Evolutionary conservation across 2,329 filamentous ascomycete species (phyloP).

Genomic region (Chaetomium strumarium): DNA sequence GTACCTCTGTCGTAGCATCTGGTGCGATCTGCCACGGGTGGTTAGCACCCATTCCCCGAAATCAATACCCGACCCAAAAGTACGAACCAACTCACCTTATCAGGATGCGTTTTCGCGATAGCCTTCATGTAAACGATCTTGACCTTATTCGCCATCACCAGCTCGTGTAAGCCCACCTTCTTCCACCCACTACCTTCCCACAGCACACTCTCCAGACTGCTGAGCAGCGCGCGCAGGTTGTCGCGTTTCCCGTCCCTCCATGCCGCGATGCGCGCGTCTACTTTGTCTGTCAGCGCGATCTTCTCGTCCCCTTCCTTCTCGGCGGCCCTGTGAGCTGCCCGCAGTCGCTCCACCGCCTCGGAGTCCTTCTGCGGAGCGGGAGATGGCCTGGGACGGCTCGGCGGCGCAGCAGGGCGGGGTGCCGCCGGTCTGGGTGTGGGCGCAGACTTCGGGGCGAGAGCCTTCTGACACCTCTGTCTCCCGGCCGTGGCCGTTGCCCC

Average conservation of each 20-base stretch:
- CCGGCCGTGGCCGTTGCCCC: conserved; percentile 78
- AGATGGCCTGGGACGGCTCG: conserved; percentile 34
- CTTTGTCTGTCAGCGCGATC: conserved; percentile 77
- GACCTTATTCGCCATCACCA: conserved; percentile 89
- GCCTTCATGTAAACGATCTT: conserved; percentile 99
- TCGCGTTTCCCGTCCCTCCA: conserved; percentile 93
- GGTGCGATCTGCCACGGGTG: conserved; percentile 49
- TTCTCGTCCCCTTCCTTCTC: conserved; percentile 88
- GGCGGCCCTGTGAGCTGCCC: conserved; percentile 77
- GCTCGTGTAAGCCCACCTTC: conserved; percentile 88
- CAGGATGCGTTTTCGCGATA: conserved; percentile 95
- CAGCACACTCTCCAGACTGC: conserved; percentile 79
- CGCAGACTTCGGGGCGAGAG: conserved; percentile 61
- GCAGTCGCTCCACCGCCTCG: conserved; percentile 75
- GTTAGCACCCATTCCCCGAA: conserved; percentile 8
- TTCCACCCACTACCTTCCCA: conserved; percentile 96
- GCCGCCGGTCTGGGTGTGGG: conserved; percentile 38
- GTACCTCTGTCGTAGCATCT: conserved; percentile 58
- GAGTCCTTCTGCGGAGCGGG: conserved; percentile 47
- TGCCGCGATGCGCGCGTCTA: conserved; percentile 69
- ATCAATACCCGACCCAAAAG: not conserved
- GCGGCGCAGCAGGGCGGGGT: conserved; percentile 40
- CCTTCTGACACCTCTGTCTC: conserved; percentile 82
- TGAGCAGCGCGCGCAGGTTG: conserved; percentile 81
- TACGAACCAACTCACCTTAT: conserved; percentile 66